These are phyloP conservation scores for Capronia americana DNA, from an alignment of 2,329 filamentous ascomycete species.

Conservation along the genomic window DNA sequence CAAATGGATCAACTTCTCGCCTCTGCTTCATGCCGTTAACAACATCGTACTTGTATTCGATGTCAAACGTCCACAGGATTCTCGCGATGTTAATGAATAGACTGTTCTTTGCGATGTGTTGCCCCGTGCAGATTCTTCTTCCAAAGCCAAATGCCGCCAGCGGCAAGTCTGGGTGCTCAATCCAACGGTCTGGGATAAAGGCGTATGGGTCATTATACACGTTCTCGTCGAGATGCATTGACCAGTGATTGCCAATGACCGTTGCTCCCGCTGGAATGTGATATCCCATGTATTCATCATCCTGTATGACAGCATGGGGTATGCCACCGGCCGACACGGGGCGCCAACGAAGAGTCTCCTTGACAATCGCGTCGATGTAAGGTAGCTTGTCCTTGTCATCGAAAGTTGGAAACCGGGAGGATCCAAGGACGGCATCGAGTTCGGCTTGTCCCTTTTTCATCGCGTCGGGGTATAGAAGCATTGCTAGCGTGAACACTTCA, in stretches of 20 bases:
- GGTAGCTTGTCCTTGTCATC: constrained; percentile 47
- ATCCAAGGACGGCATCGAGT: constrained; percentile 50
- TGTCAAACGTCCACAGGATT: constrained; percentile 46
- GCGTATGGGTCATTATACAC: constrained; percentile 49
- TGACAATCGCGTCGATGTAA: constrained; percentile 44
- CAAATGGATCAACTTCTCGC: constrained; percentile 54
- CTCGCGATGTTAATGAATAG: constrained; percentile 62
- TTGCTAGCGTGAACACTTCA: constrained; percentile 43
- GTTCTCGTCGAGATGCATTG: constrained; percentile 51
- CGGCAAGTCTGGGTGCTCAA: constrained; percentile 47
- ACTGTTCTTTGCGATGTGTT: constrained; percentile 44
- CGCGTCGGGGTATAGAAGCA: constrained; percentile 38
- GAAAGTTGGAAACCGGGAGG: constrained; percentile 46
- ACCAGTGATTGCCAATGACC: constrained; percentile 54
- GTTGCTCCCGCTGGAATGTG: constrained; percentile 57
- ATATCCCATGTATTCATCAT: constrained; percentile 58
- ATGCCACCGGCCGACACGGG: constrained; percentile 48
- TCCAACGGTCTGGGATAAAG: constrained; percentile 47
- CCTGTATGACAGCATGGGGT: constrained; percentile 50
- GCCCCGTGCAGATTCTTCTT: constrained; percentile 53
- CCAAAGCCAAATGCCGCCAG: constrained; percentile 65
- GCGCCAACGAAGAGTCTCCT: constrained; percentile 47
- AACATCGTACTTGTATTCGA: constrained; percentile 30
- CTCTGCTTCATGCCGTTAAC: constrained; percentile 5
- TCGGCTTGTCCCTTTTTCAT: constrained; percentile 50